These are phyloP conservation scores for Phytophthora fragariae DNA, from an alignment of 352 stramenopile genomes.

Conservation along the genomic window DNA sequence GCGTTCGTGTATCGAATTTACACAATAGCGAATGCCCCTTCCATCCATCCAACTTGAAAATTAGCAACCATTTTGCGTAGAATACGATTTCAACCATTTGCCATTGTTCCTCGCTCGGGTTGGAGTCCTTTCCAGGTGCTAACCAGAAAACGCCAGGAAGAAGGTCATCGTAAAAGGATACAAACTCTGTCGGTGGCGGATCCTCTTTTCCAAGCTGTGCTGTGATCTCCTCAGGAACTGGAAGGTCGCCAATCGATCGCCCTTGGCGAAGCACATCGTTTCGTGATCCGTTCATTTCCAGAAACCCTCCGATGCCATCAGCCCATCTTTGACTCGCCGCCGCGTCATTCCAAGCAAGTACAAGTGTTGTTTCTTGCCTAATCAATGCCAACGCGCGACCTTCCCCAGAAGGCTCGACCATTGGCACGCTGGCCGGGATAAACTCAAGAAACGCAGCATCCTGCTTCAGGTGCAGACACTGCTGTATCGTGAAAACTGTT, in stretches of 20 bases:
- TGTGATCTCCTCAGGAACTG: conserved; percentile 36
- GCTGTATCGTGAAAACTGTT: conserved; percentile 28
- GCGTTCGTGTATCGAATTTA: conserved; percentile 34
- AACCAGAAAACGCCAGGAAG: conserved; percentile 62
- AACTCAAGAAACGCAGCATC: conserved; percentile 51
- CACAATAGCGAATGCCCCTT: conserved; percentile 34
- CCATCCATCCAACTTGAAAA: conserved; percentile 55
- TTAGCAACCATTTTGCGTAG: conserved; percentile 42
- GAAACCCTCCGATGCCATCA: conserved; percentile 39
- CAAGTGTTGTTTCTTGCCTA: conserved; percentile 25
- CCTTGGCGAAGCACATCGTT: conserved; percentile 31
- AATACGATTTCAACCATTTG: conserved; percentile 53
- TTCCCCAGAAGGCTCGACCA: conserved; percentile 18
- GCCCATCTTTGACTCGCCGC: conserved; percentile 37
- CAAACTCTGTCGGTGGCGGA: conserved; percentile 33
- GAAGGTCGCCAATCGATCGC: conserved; percentile 32
- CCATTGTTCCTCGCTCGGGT: conserved; percentile 32
- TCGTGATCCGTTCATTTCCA: conserved; percentile 48
- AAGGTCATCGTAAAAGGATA: conserved; percentile 58
- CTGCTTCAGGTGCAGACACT: conserved; percentile 44
- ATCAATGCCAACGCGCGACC: conserved; percentile 36
- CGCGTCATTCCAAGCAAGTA: conserved; percentile 34
- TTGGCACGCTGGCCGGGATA: conserved; percentile 37
- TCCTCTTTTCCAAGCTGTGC: conserved; percentile 17
- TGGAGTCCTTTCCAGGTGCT: conserved; percentile 4